These are phyloP conservation scores for Penicillium vulpinum DNA, from an alignment of 2,329 filamentous ascomycete species.

Conservation along the genomic window DNA sequence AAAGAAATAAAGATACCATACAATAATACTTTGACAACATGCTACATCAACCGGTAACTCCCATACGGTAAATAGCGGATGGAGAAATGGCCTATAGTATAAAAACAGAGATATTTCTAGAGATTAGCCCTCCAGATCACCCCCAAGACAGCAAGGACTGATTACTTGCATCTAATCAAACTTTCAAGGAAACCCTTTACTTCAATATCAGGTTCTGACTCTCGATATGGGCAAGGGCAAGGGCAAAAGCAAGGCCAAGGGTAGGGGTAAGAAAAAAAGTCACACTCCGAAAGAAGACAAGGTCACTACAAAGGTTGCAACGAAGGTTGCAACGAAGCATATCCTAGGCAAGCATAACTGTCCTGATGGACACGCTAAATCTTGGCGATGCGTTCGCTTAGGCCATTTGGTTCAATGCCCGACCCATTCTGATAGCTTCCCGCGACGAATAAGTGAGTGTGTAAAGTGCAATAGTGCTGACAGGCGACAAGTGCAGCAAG, in stretches of 20 bases:
- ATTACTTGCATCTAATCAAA: neutral
- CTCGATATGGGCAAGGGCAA: neutral
- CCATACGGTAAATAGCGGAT: neutral
- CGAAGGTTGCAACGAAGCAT: neutral
- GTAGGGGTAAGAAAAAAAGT: neutral
- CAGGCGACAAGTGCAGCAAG: neutral
- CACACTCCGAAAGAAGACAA: neutral
- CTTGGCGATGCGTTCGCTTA: neutral
- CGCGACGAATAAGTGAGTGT: neutral
- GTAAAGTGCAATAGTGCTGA: neutral
- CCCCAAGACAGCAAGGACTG: neutral
- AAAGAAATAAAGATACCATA: neutral
- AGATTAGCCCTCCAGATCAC: neutral
- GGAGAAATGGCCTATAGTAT: neutral
- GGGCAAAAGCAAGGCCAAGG: neutral
- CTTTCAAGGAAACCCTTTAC: neutral
- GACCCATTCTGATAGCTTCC: neutral
- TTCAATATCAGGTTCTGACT: fast-evolving
- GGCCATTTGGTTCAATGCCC: neutral
- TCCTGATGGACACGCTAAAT: too few species aligned
- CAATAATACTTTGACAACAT: neutral
- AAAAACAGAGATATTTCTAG: neutral
- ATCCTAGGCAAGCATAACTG: neutral
- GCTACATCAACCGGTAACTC: neutral
- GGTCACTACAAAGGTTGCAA: neutral